Evolutionary conservation across 805 yeast genomes (phyloP), one percentile per base, ranked within the genome.

Genomic region (Candida sanyiensis): DNA sequence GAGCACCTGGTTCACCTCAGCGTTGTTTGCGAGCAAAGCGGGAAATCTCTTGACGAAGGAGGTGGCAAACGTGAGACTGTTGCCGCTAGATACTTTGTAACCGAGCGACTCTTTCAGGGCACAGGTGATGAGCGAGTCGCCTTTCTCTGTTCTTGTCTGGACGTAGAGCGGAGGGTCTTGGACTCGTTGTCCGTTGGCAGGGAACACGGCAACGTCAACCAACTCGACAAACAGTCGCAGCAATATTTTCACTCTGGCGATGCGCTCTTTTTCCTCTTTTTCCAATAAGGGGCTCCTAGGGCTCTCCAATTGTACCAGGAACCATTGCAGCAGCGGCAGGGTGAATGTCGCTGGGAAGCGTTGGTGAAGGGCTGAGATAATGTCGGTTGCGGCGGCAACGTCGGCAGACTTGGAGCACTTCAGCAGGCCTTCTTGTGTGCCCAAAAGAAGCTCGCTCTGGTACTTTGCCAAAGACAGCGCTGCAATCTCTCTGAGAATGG

Each of bases 341-440:
- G 89, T 72, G 56, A 84, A 82, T 3, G 58, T 47, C 0, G 46
- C 37, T 3, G 64, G 52, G 53, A 88, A 87, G 39, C 96, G 65
- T 58, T 83, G 95, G 60, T 87, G 95, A 15, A 88, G 60, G 0
- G 78, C 80, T 28, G 86, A 74, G 0, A 80, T 67, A 2, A 87
- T 70, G 48, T 81, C 88, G 20, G 80, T 69, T 2, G 80, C 77
- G 0, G 90, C 78, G 12, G 50, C 44, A 2, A 83, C 56, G 53
- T 86, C 95, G 7, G 70, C 77, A 7, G 61, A 58, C 39, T 76
- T 75, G 7, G 66, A 61, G 6, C 75, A 68, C 46, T 67, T 74
- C 11, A 66, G 39, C 7, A 85, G 52, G 0, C 83, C 82, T 43
- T 87, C 95, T 35, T 71, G 64, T 0, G 80, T 57, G 0, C 87